These are phyloP conservation scores for Meyerozyma guilliermondii DNA, from an alignment of 1,139 yeast genomes.

Conservation along the genomic window DNA sequence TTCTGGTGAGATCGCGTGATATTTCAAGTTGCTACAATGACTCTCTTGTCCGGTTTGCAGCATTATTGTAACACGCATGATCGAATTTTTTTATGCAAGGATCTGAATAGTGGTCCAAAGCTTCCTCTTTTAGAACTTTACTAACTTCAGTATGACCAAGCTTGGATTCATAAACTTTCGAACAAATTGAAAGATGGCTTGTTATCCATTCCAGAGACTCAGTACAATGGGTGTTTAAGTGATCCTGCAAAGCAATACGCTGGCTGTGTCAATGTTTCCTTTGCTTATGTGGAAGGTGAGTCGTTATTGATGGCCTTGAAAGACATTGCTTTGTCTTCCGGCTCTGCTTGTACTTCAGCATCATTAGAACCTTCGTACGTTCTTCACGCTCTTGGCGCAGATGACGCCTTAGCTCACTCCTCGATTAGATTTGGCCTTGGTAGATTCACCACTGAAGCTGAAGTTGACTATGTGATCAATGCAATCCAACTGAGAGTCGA, in stretches of 20 bases:
- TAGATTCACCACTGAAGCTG: conserved; percentile 93
- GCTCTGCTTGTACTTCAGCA: conserved; percentile 99
- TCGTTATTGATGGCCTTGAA: conserved; percentile 95
- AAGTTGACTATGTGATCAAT: conserved; percentile 84
- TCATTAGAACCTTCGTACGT: conserved; percentile 97
- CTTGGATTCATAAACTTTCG: conserved; percentile 67
- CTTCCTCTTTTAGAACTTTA: conserved; percentile 7
- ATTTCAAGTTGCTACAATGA: not conserved
- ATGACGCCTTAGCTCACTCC: conserved; percentile 96
- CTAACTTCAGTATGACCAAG: conserved; percentile 50
- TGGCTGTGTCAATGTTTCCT: conserved; percentile 94
- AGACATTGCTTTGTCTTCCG: conserved; percentile 93
- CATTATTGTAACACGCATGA: conserved; percentile 5
- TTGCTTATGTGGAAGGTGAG: conserved; percentile 98
- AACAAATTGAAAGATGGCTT: conserved; percentile 68
- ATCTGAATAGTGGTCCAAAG: conserved; percentile 11
- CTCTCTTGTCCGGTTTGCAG: conserved; percentile 6
- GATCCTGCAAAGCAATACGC: conserved; percentile 59
- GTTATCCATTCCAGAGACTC: conserved; percentile 80
- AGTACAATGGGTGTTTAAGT: conserved; percentile 73
- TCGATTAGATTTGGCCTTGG: conserved; percentile 97
- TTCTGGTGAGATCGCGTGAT: not conserved
- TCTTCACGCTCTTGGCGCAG: conserved; percentile 93
- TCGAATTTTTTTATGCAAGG: conserved; percentile 17
- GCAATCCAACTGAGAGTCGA: conserved; percentile 88